A percentile compares a stretch with the other conserved stretches of the same genome.
phyloP scores from a whole-genome alignment of 306 rosid species.

The Biancaea sappan region DNA sequence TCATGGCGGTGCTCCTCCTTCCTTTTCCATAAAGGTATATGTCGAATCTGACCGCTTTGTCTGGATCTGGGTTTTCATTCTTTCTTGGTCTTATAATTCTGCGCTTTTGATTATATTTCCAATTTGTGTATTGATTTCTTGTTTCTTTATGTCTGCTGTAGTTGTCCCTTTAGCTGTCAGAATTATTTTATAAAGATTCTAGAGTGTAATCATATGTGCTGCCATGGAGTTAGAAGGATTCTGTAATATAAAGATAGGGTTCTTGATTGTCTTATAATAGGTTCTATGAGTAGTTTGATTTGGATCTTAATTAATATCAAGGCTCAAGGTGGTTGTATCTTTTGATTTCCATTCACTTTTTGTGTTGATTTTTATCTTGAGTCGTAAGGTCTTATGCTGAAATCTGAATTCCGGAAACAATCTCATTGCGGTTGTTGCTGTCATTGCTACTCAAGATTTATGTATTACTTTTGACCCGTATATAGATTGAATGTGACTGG shows the following conservation, averaged over 20 bases:
- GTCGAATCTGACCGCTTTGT: neutral
- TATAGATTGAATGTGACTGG: conserved; percentile 19
- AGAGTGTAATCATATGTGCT: neutral
- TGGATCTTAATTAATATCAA: conserved; percentile 33
- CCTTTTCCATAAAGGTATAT: conserved; percentile 68
- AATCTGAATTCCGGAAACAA: neutral
- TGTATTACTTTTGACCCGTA: neutral
- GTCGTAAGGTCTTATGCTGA: neutral
- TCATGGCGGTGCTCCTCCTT: conserved; percentile 52
- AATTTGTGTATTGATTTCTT: neutral
- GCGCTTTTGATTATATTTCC: neutral
- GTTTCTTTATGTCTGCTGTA: neutral
- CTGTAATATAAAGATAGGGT: neutral
- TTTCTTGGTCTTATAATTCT: conserved; percentile 25
- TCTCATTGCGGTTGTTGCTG: neutral
- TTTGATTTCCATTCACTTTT: neutral
- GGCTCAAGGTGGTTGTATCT: neutral
- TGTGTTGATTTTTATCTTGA: neutral
- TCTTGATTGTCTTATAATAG: neutral
- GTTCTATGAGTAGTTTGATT: neutral
- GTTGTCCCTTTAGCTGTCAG: neutral
- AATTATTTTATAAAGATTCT: neutral
- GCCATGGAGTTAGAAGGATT: conserved; percentile 1
- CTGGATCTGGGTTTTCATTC: conserved; percentile 42
- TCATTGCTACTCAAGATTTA: neutral